phyloP scores from a whole-genome alignment of 2,329 filamentous ascomycete species.

The Fusarium abutilonis region DNA sequence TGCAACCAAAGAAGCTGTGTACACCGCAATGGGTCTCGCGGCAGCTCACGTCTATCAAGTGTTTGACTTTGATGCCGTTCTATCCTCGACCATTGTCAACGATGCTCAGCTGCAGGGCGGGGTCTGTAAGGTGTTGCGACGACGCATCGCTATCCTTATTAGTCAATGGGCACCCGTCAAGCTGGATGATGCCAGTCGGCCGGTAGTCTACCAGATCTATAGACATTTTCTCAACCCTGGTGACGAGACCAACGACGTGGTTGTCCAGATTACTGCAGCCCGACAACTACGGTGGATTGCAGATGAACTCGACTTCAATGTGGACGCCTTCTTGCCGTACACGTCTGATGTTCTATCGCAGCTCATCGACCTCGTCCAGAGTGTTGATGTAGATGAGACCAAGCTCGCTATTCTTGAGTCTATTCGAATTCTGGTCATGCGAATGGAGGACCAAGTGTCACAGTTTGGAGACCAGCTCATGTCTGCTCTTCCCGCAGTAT shows the following conservation, averaged over 20 bases:
- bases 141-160: conserved; percentile 87
- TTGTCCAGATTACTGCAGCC: conserved; percentile 91
- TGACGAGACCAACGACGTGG: conserved; percentile 85
- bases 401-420: conserved; percentile 92
- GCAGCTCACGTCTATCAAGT: conserved; percentile 77
- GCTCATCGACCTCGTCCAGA: conserved; percentile 80
- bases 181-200: conserved; percentile 72
- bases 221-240: conserved; percentile 82
- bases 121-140: conserved; percentile 81
- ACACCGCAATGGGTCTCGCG: conserved; percentile 89
- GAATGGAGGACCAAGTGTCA: conserved; percentile 78
- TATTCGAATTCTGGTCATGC: conserved; percentile 79
- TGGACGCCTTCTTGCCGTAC: conserved; percentile 79
- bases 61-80: conserved; percentile 85
- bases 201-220: conserved; percentile 87
- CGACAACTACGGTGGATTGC: conserved; percentile 82
- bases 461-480: conserved; percentile 83
- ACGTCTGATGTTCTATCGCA: conserved; percentile 76
- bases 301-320: conserved; percentile 84
- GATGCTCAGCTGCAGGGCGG: conserved; percentile 75
- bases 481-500: conserved; percentile 79
- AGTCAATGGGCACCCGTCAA: conserved; percentile 90
- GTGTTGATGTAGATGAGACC: conserved; percentile 84
- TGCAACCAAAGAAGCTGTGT: conserved; percentile 90
- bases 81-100: conserved; percentile 76